Conservation (phyloP, 495 filamentous ascomycete species). For the Penicillium flavigenum region DNA sequence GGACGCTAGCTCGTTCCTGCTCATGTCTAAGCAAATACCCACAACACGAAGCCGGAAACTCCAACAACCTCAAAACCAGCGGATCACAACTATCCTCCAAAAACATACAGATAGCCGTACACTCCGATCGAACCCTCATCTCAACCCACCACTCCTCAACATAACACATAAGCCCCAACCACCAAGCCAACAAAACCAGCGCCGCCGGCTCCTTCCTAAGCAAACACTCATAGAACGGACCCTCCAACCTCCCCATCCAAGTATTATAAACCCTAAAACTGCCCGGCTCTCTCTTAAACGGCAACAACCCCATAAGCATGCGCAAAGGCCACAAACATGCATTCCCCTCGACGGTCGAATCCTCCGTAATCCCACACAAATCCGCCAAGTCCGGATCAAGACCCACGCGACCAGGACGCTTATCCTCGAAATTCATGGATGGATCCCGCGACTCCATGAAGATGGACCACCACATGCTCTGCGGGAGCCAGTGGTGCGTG, state of each 20-base stretch:
- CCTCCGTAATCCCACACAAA: conserved; percentile 41
- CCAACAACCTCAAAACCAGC: conserved; percentile 26
- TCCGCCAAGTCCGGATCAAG: conserved; percentile 39
- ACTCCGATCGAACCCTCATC: conserved; percentile 40
- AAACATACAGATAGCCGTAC: conserved; percentile 47
- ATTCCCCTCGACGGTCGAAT: conserved; percentile 37
- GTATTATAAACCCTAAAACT: conserved; percentile 29
- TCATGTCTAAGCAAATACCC: conserved; percentile 80
- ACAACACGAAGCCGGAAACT: conserved; percentile 67
- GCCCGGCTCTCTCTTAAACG: conserved; percentile 18
- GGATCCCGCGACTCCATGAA: conserved; percentile 36
- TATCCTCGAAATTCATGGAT: conserved; percentile 29
- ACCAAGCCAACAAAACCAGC: conserved; percentile 45
- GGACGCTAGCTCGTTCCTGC: conserved; percentile 46
- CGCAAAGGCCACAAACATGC: conserved; percentile 41
- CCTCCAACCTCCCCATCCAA: conserved; percentile 38
- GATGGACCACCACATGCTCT: conserved; percentile 41
- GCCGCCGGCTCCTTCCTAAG: conserved; percentile 41
- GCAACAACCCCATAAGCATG: conserved; percentile 36
- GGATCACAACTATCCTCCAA: conserved; percentile 35
- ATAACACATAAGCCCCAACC: conserved; percentile 41
- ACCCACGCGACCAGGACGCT: conserved; percentile 33
- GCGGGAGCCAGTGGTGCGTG: conserved; percentile 28
- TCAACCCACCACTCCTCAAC: conserved; percentile 44
- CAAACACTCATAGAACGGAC: conserved; percentile 35